A percentile compares a stretch with the other conserved stretches of the same genome.
Conservation (phyloP, 2,329 filamentous ascomycete genomes). For the Arthroderma sp. region DNA sequence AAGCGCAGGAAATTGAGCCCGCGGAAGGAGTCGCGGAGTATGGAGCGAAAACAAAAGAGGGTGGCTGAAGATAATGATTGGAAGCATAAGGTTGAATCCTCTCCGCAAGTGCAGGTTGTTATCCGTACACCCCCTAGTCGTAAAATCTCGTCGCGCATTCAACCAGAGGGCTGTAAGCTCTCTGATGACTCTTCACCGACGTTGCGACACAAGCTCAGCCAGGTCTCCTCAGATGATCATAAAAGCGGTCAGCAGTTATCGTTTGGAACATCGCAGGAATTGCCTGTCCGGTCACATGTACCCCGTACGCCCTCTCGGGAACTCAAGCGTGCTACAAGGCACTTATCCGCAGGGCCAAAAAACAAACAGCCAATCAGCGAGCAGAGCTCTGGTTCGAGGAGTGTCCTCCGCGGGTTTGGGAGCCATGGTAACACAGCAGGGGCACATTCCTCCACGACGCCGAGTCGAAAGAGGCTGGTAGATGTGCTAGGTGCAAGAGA, state of each 20-base stretch:
- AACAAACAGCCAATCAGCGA: not conserved
- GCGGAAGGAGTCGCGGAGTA: not conserved
- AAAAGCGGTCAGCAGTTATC: too few relatives aligned
- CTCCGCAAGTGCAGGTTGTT: not conserved
- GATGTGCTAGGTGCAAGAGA: conserved; percentile 18
- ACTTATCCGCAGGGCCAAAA: conserved; percentile 2
- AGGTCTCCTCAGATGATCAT: too few relatives aligned
- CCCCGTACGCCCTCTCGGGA: conserved; percentile 5
- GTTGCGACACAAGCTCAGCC: too few relatives aligned
- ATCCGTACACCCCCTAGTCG: not conserved
- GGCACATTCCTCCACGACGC: conserved; percentile 7
- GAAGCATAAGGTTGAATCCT: too few relatives aligned
- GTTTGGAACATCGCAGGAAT: too few relatives aligned
- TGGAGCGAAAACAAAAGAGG: not conserved
- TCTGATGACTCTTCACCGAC: too few relatives aligned
- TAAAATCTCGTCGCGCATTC: too few relatives aligned
- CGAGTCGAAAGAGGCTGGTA: conserved; percentile 22
- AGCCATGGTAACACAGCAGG: not conserved
- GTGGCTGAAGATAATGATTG: too few relatives aligned
- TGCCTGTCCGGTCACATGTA: not conserved
- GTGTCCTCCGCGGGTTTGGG: not conserved
- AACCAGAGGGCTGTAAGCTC: too few relatives aligned
- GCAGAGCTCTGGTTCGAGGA: not conserved
- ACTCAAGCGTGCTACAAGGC: conserved; percentile 5
- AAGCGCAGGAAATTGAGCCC: conserved; percentile 11